A percentile compares a stretch with the other conserved stretches of the same genome.
Conservation (phyloP, 208 protist genomes). For the Crithidia brevicula region DNA sequence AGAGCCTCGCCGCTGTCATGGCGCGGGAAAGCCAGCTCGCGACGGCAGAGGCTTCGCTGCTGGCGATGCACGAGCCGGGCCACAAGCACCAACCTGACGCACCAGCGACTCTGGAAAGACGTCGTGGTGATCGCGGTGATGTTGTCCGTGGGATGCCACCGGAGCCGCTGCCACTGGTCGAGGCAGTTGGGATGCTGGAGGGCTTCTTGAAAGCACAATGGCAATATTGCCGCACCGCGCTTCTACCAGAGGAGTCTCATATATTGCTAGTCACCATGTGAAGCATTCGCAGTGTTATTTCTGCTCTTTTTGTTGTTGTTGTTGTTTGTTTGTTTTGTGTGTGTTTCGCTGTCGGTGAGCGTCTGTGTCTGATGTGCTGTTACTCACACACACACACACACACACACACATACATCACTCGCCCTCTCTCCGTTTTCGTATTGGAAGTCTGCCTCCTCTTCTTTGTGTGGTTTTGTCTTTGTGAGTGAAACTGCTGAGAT, state of each 20-base stretch:
- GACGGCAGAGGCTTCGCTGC: neutral
- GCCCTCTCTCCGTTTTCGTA: no score
- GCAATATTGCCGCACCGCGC: constrained; percentile 35
- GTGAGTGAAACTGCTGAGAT: no score
- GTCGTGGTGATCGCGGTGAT: neutral
- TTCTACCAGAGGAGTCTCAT: constrained; percentile 53
- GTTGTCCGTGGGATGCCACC: neutral
- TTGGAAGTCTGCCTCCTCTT: no score
- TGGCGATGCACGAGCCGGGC: neutral
- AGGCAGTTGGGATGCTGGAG: constrained; percentile 32
- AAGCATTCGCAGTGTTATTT: no score
- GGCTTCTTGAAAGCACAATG: constrained; percentile 23
- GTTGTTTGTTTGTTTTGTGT: no score
- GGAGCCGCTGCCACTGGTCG: constrained; percentile 19
- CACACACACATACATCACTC: no score
- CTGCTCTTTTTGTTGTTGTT: no score
- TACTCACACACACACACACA: no score
- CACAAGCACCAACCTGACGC: neutral
- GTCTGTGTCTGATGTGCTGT: no score
- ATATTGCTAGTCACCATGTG: no score
- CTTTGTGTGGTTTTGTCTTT: no score
- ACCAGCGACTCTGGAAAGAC: neutral
- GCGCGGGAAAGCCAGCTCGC: constrained; percentile 3
- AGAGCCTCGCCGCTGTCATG: constrained; percentile 5
- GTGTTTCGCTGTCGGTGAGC: constrained; percentile 3